Conservation (phyloP, 2,329 filamentous ascomycete species). For the Aureobasidium sp. region DNA sequence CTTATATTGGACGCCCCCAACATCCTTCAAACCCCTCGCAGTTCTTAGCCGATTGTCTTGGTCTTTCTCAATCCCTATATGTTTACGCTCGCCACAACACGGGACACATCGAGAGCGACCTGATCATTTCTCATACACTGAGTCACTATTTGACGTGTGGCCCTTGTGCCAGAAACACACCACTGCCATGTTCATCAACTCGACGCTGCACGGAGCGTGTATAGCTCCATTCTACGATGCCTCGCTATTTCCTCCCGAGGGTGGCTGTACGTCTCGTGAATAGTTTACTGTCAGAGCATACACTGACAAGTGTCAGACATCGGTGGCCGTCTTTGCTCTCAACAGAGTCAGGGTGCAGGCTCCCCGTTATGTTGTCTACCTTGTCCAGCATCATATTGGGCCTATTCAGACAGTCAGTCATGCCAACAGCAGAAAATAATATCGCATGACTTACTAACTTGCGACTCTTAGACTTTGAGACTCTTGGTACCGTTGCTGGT, state of each 20-base stretch:
- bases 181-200: conserved; percentile 12
- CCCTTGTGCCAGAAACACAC: background rate
- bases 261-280: conserved; percentile 54
- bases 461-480: conserved; percentile 36
- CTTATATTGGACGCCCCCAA: conserved; percentile 4
- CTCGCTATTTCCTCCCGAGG: conserved; percentile 47
- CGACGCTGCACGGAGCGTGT: conserved; percentile 11
- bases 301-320: conserved; percentile 38
- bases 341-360: conserved; percentile 32
- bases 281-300: background rate
- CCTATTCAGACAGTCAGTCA: conserved; percentile 48
- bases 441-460: background rate
- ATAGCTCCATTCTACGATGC: conserved; percentile 59
- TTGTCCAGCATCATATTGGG: conserved; percentile 78
- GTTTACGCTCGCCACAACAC: background rate
- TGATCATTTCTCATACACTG: background rate
- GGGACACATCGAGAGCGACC: background rate
- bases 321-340: conserved; percentile 50
- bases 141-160: background rate
- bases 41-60: background rate
- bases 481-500: conserved; percentile 59
- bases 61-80: background rate
- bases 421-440: background rate
- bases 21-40: background rate
- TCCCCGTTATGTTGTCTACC: conserved; percentile 72